Base-by-base conservation (phyloP, 129 eudicot species). In the Saposhnikovia divaricata region DNA sequence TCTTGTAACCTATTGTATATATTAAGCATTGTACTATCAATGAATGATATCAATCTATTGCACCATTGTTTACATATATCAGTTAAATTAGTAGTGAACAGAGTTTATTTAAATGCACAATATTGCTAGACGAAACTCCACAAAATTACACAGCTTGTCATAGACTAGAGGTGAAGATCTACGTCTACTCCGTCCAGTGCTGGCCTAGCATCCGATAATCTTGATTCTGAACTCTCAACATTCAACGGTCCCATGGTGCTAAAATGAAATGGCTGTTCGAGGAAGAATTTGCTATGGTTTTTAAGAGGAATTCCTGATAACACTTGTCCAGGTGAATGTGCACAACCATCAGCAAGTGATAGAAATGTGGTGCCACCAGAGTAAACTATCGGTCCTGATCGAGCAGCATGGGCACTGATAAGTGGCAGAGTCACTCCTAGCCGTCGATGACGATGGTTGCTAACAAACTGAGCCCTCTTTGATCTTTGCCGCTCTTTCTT, bases 401-500 rank as follows among this genome's bases (percentile, higher is more conserved):
- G 85, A 50, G 85, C 76, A 40, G 85, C 75, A 72, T 86, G 97
- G 4, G 84, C 83, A n/a, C 45, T 82, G 70, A 88, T 77, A 37
- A 89, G 59, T n/a, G 84, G 85, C 74, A 82, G 80, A 9, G 89
- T 85, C 2, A 86, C 44, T 51, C 87, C 89, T 37, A 88, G 83
- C 77, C 85, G 86, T 68, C 81, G 85, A 73, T 83, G 82, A 27
- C 83, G 88, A 44, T 83, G 84, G 48, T 71, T 70, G 80, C 82
- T 76, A 53, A 79, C 73, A 79, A 87, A 88, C 77, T 90, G 96
- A 74, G 87, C 86, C 80, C 87, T 77, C 80, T 87, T 92, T 65
- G 84, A 80, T 72, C 91, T 82, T 43, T 85, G 93, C 46, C 97
- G 70, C 79, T 92, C 97, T 85, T 88, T 92, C 89, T 87, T 92